These are phyloP conservation scores for Silene uniflora DNA, from an alignment of 148 eudicot species.

Conservation along the genomic window DNA sequence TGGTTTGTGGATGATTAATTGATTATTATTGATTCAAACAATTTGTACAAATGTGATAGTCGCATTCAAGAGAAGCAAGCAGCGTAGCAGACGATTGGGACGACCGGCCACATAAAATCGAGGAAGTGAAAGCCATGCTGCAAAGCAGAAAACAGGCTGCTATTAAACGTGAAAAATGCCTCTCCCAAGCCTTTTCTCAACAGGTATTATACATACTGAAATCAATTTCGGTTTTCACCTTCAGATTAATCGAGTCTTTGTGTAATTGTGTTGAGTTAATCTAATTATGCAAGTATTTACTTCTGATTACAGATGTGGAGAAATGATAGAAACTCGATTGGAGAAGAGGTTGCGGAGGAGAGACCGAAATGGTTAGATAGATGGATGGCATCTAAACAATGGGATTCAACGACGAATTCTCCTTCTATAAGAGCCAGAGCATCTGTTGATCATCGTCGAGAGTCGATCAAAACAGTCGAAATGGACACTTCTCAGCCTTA, in stretches of 20 bases:
- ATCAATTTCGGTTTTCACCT: not conserved
- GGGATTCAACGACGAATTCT: constrained; percentile 37
- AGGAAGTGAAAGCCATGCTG: constrained; percentile 76
- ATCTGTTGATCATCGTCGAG: constrained; percentile 62
- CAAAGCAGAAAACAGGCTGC: constrained; percentile 60
- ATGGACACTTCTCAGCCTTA: constrained; percentile 65
- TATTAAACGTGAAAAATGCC: constrained; percentile 48
- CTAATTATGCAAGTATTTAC: not conserved
- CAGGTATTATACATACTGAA: constrained; percentile 34
- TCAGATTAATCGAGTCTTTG: not conserved
- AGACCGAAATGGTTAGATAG: constrained; percentile 52
- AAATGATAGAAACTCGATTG: constrained; percentile 55
- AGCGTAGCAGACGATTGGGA: constrained; percentile 79
- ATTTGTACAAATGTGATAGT: constrained; percentile 15
- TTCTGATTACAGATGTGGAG: constrained; percentile 41
- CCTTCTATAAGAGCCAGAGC: constrained; percentile 44
- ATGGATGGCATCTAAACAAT: constrained; percentile 56
- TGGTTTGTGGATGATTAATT: not conserved
- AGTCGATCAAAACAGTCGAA: constrained; percentile 63
- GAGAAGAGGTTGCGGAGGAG: constrained; percentile 54
- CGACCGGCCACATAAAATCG: constrained; percentile 64
- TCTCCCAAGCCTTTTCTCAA: constrained; percentile 69
- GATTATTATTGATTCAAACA: not conserved
- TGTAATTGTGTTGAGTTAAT: not conserved
- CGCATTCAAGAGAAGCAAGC: constrained; percentile 64